Percentiles rank a stretch among this genome's conserved stretches.
phyloP scores from a whole-genome alignment of 345 rosid species.

The Pistacia vera region DNA sequence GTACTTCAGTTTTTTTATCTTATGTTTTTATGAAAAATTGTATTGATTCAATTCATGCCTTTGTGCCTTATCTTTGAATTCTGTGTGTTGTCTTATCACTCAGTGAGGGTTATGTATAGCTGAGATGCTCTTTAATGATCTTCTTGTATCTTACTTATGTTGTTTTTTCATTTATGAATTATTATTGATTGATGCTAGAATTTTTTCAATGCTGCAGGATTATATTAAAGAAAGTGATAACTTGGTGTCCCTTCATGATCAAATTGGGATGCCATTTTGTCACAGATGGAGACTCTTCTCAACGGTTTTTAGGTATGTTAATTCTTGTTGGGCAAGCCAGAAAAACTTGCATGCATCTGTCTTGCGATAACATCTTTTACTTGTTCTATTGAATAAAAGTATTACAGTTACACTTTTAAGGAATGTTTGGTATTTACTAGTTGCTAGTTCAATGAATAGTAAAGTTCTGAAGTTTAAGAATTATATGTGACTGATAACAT shows the following conservation, averaged over 20 bases:
- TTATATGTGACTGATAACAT: background rate
- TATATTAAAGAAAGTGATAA: conserved; percentile 98
- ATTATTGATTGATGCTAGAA: conserved; percentile 1
- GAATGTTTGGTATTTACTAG: background rate
- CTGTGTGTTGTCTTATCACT: background rate
- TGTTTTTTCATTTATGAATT: background rate
- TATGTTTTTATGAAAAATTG: background rate
- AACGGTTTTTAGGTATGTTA: conserved; percentile 89
- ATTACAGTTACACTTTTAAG: background rate
- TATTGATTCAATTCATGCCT: background rate
- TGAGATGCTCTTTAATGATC: background rate
- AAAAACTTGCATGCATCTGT: conserved; percentile 4
- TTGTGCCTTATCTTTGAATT: background rate
- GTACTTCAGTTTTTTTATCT: background rate
- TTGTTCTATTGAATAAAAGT: background rate
- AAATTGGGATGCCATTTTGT: conserved; percentile 91
- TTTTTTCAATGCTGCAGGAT: conserved; percentile 54
- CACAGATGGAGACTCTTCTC: conserved; percentile 97
- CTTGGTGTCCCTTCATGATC: conserved; percentile 93
- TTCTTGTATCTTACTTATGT: background rate
- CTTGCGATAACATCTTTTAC: background rate
- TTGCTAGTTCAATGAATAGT: background rate
- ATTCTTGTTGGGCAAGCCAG: background rate
- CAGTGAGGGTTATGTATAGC: background rate
- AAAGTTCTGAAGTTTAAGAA: background rate